Evolutionary conservation across 2,329 filamentous ascomycete species (phyloP), one percentile per base, ranked within the genome.

Genomic region (Hymenoscyphus occultus): DNA sequence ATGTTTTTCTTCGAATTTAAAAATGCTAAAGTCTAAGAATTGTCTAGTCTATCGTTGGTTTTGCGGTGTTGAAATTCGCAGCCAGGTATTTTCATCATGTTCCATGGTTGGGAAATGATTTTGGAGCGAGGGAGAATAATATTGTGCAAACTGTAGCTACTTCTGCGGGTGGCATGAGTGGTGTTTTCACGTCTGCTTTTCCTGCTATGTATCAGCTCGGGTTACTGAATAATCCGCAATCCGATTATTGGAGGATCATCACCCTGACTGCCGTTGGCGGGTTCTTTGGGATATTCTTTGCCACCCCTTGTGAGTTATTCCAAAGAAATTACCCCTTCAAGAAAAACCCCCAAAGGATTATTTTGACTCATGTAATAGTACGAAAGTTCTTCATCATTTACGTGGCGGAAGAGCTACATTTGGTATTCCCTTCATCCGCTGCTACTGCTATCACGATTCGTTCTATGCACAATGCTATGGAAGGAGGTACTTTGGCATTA

Each of bases 381-480:
- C 84, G 87, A 65, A 88, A 87, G 72, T 89, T 90, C 78, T 90
- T 89, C 78, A 83, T 90, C 74, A 84, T 89, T 74, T 85, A 87
- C 65, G 84, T 88, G 13, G 84, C 84, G 2, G 80, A 85, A 10
- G 84, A 88, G 75, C 76, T 87, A 39, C 82, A 81, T 64, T 79
- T 88, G 56, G 80, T 87, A 64, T 88, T 87, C 75, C 85, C 85
- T 1, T 83, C 84, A 0, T 75, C 84, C 0, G 85, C 84, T 32
- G 86, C 86, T 1, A 86, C 85, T 0, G 85, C 84, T 32, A 80
- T 87, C 76, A 85, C 84, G 1, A 88, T 88, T 64, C 81, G 84
- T 7, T 83, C 80, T n/a, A 87, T 88, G 84, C 86, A 88, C 72
- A 79, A 82, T 63, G 80, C 84, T 5, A 78, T 81, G 86, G 78